These are phyloP conservation scores for Rachicladosporium sp. DNA, from an alignment of 2,329 filamentous ascomycete genomes.

Conservation along the genomic window DNA sequence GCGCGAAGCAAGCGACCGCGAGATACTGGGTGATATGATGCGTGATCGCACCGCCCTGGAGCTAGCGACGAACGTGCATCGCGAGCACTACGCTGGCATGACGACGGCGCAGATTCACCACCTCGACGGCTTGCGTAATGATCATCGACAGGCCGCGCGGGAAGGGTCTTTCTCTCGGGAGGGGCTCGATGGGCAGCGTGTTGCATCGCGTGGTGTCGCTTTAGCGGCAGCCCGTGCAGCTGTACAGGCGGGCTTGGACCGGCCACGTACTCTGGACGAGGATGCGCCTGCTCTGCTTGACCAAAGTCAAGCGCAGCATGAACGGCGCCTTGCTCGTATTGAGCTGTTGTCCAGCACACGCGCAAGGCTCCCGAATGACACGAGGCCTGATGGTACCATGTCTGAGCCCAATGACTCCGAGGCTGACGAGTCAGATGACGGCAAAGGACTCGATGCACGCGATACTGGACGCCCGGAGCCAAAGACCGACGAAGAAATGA, in stretches of 20 bases:
- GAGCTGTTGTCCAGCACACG: too few relatives aligned
- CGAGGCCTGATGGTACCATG: not conserved
- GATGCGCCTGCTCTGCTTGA: not conserved
- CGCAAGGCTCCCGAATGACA: not conserved
- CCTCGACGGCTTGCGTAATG: conserved; percentile 1
- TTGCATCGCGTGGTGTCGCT: conserved; percentile 14
- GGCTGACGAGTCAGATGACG: conserved; percentile 14
- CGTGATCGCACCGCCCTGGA: conserved; percentile 8
- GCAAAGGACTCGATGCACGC: conserved; percentile 32
- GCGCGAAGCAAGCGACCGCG: conserved; percentile 11
- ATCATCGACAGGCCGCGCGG: conserved; percentile 11
- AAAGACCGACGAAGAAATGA: conserved; percentile 37
- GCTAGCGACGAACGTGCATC: conserved; percentile 10
- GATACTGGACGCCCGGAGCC: conserved; percentile 35
- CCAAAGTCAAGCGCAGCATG: not conserved
- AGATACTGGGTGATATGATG: conserved; percentile 14
- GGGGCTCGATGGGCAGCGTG: conserved; percentile 18
- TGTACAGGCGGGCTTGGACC: conserved; percentile 11
- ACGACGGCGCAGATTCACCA: not conserved
- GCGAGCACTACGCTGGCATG: conserved; percentile 4
- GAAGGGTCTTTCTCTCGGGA: conserved; percentile 17
- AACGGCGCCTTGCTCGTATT: too few relatives aligned
- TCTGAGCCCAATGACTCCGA: conserved; percentile 9
- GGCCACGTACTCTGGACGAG: not conserved
- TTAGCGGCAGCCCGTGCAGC: conserved; percentile 18